Conservation (phyloP, 2,329 filamentous ascomycete species). For the Ambrosiella cleistominuta region DNA sequence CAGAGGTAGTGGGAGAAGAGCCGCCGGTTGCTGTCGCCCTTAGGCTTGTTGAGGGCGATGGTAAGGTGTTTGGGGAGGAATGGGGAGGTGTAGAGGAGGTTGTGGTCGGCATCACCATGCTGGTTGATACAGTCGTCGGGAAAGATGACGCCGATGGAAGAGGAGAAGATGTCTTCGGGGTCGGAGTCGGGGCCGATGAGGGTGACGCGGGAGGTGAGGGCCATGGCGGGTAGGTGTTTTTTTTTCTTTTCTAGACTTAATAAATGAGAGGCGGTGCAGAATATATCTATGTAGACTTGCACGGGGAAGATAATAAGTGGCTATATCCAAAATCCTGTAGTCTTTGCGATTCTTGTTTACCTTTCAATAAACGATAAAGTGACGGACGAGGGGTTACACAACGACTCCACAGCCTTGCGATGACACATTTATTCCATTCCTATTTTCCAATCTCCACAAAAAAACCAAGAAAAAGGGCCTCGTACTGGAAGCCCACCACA, state of each 20-base stretch:
- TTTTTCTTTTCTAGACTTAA: not conserved
- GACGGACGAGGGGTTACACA: too few relatives aligned
- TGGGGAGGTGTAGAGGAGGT: conserved; percentile 41
- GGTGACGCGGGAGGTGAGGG: conserved; percentile 23
- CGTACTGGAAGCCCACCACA: too few relatives aligned
- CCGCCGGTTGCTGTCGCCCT: conserved; percentile 33
- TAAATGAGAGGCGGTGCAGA: too few relatives aligned
- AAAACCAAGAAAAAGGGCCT: too few relatives aligned
- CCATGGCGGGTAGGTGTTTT: conserved; percentile 21
- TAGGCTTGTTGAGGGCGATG: conserved; percentile 30
- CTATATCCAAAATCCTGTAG: too few relatives aligned
- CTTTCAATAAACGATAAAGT: too few relatives aligned
- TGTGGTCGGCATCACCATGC: conserved; percentile 44
- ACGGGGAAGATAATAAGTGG: too few relatives aligned
- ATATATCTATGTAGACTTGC: too few relatives aligned
- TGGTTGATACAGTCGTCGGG: conserved; percentile 48
- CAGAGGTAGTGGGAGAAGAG: conserved; percentile 59
- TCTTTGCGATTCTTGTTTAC: too few relatives aligned
- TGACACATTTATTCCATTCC: too few relatives aligned
- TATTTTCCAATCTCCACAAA: too few relatives aligned
- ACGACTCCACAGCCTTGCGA: too few relatives aligned
- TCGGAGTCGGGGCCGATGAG: conserved; percentile 21
- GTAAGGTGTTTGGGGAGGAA: conserved; percentile 28
- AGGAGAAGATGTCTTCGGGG: conserved; percentile 43
- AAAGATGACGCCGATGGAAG: conserved; percentile 46